phyloP scores from a whole-genome alignment of 1,139 yeast species.

The Yamadazyma spencermartinsiae region DNA sequence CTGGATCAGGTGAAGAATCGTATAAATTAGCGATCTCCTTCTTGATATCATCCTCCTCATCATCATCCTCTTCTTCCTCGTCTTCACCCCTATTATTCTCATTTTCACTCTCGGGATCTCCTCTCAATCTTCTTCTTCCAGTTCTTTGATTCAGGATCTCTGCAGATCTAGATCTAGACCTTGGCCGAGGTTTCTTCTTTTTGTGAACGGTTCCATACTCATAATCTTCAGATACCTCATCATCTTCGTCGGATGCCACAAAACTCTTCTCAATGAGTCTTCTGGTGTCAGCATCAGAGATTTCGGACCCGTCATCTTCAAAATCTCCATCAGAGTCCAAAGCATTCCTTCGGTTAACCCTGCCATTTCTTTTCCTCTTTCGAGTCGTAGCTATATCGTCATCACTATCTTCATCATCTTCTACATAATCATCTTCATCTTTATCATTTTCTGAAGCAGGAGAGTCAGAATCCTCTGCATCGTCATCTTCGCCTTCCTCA shows the following conservation, averaged over 20 bases:
- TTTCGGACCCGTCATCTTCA: conserved; percentile 23
- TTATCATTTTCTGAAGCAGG: conserved; percentile 17
- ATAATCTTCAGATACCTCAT: conserved; percentile 25
- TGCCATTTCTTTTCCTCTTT: conserved; percentile 11
- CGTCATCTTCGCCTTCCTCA: conserved; percentile 3
- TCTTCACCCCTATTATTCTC: conserved; percentile 21
- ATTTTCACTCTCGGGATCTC: conserved; percentile 22
- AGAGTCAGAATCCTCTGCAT: conserved; percentile 11
- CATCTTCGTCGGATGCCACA: conserved; percentile 42
- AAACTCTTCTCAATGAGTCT: conserved; percentile 34
- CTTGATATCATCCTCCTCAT: conserved; percentile 41
- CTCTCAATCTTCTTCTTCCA: conserved; percentile 20
- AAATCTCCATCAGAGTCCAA: conserved; percentile 19
- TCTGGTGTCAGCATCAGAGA: conserved; percentile 31
- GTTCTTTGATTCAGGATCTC: conserved; percentile 14
- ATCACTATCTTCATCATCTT: conserved; percentile 33
- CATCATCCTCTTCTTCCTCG: conserved; percentile 20
- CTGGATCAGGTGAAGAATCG: conserved; percentile 54
- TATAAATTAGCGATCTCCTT: conserved; percentile 54
- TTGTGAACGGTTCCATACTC: conserved; percentile 25
- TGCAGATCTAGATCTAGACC: conserved; percentile 23
- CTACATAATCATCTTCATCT: conserved; percentile 19
- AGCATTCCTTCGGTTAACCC: conserved; percentile 7
- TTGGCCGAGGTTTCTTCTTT: conserved; percentile 20
- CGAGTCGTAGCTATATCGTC: conserved; percentile 14